A percentile compares a stretch with the other conserved stretches of the same genome.
Evolutionary conservation across 768 basidiomycete species (phyloP).

Genomic region (Suillus subluteus): DNA sequence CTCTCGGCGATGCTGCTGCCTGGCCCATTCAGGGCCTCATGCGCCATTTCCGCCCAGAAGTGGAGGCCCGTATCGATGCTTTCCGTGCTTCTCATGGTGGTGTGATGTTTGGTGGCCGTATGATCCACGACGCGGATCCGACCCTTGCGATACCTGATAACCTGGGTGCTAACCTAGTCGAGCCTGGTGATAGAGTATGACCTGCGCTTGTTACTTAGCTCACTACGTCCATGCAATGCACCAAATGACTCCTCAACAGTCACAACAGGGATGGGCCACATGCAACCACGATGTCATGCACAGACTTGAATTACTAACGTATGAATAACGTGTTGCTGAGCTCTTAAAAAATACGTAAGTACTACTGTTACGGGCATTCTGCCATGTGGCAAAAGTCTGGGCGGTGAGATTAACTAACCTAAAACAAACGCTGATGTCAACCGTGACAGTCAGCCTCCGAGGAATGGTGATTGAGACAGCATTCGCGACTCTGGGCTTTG

Average conservation of each 20-base stretch:
- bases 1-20: constrained; percentile 94
- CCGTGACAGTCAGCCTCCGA: background rate
- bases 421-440: too few species aligned
- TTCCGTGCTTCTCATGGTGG: constrained; percentile 78
- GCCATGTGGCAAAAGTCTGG: background rate
- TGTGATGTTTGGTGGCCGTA: constrained; percentile 86
- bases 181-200: constrained; percentile 40
- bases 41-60: constrained; percentile 96
- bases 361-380: background rate
- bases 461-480: background rate
- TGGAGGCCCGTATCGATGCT: constrained; percentile 82
- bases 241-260: background rate
- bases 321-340: background rate
- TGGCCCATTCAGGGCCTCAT: constrained; percentile 99
- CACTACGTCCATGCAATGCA: background rate
- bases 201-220: background rate
- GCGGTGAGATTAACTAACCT: background rate
- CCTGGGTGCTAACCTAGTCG: constrained; percentile 56
- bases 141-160: constrained; percentile 75
- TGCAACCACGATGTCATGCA: background rate
- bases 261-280: background rate
- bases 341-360: background rate
- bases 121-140: constrained; percentile 71
- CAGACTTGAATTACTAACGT: background rate
- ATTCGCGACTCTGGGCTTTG: background rate